These are phyloP conservation scores for Metschnikowia matae DNA, from an alignment of 805 yeast species.

Conservation along the genomic window DNA sequence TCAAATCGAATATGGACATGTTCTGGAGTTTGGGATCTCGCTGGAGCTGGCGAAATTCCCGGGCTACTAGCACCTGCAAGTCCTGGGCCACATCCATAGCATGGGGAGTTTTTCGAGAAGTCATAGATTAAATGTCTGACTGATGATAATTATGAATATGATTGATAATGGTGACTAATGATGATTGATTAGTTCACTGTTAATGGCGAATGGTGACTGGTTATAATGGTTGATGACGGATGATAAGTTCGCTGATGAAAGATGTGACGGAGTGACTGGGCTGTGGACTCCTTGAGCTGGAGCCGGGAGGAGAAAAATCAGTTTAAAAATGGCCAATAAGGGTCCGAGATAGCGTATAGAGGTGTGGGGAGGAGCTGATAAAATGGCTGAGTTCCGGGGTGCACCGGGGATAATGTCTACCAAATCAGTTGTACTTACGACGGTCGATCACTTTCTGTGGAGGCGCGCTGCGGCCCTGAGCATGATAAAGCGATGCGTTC, in stretches of 20 bases:
- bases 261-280: too few relatives aligned
- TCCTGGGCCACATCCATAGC: neutral
- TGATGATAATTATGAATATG: neutral
- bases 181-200: too few relatives aligned
- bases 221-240: too few relatives aligned
- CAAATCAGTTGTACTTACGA: neutral
- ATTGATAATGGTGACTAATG: too few relatives aligned
- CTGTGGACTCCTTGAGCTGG: too few relatives aligned
- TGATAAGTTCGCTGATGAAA: too few relatives aligned
- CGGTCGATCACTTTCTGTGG: neutral
- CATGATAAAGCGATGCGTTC: neutral
- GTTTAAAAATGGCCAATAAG: too few relatives aligned
- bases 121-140: neutral
- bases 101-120: neutral
- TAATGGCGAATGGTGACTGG: too few relatives aligned
- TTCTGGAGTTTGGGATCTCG: constrained; percentile 25
- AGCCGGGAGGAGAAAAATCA: too few relatives aligned
- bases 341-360: too few relatives aligned
- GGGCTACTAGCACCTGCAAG: constrained; percentile 16
- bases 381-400: neutral
- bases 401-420: neutral
- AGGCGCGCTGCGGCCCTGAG: constrained; percentile 3
- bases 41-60: constrained; percentile 37
- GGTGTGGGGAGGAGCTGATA: too few relatives aligned
- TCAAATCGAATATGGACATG: constrained; percentile 39